Base-by-base conservation (phyloP, 73 alveolate species). In the Paramecium tetraurelia region DNA sequence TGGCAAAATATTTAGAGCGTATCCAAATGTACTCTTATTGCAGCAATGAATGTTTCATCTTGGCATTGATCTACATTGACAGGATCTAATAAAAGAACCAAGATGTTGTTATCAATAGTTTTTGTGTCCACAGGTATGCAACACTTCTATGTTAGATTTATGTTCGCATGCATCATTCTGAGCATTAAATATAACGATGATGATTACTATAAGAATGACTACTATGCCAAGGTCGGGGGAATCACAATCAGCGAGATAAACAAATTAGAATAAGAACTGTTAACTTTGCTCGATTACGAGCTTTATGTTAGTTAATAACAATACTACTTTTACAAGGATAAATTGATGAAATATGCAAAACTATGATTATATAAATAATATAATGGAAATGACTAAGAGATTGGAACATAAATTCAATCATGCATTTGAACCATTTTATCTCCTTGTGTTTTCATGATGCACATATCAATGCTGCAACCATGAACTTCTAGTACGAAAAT, bases 211-310 rank as follows among this genome's bases (percentile, higher is more conserved):
- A 92, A 93, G 85, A 92, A 95, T 63, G 86, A 86, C 21, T 96
- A 53, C 92, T 96, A 96, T 93, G 97, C 98, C 29, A 95, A 93
- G 71, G 92, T 97, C 5, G 98, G 98, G 21, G 99, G 99, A 21
- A 85, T 97, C 24, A 24, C 95, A 18, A 63, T 59, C 48, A 38
- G 59, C 35, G 99, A 97, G 89, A 36, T 93, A 22, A 93, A 92
- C 69, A 85, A 57, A 58, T 95, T 97, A 24, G 98, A 97, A 88
- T 46, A 38, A 35, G 95, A 93, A 57, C 96, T 97, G 94, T 76
- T 96, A 29, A 90, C 48, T 57, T 58, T 92, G 46, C 93, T 97
- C 69, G 97, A 96, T 36, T 96, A 86, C 85, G 43, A 86, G 35
- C 86, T 97, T 22, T 95, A 43, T 75, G 97, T 96, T 59, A 59